Conservation (phyloP, 2,329 filamentous ascomycete genomes). For the Trichophyton schoenleinii region DNA sequence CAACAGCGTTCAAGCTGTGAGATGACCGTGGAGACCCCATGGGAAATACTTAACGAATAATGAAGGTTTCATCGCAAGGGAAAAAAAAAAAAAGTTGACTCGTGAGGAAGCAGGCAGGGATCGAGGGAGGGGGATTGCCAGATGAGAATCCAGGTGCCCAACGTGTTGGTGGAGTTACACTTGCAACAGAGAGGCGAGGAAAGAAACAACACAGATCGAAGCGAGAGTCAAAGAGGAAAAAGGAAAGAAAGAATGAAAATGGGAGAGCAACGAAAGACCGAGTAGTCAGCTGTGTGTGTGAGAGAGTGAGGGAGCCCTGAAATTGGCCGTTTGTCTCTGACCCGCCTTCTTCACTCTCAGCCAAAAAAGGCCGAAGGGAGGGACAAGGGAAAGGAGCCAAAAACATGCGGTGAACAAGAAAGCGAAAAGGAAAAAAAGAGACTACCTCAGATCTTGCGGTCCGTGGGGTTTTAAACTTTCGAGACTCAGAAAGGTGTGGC, state of each 20-base stretch:
- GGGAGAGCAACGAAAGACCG: background rate
- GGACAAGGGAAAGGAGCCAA: background rate
- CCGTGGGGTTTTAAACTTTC: constrained; percentile 2
- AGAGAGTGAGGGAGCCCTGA: background rate
- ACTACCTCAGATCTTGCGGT: background rate
- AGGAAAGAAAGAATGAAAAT: background rate
- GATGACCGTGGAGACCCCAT: background rate
- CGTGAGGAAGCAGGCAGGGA: background rate
- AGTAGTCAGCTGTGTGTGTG: background rate
- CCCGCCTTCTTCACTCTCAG: background rate
- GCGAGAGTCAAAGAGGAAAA: background rate
- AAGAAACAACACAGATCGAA: background rate
- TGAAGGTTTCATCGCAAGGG: background rate
- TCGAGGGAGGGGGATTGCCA: background rate
- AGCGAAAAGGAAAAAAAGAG: background rate
- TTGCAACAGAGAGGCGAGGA: background rate
- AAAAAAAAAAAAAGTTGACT: background rate
- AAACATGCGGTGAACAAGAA: constrained; percentile 1
- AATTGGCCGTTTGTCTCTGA: background rate
- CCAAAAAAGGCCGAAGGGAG: background rate
- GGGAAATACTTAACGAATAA: background rate
- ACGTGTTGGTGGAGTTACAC: constrained; percentile 1
- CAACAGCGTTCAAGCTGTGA: constrained; percentile 1
- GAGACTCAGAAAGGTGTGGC: background rate
- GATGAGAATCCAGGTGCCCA: background rate